Conservation (phyloP, 2,329 filamentous ascomycete species). For the Neonectria ditissima region DNA sequence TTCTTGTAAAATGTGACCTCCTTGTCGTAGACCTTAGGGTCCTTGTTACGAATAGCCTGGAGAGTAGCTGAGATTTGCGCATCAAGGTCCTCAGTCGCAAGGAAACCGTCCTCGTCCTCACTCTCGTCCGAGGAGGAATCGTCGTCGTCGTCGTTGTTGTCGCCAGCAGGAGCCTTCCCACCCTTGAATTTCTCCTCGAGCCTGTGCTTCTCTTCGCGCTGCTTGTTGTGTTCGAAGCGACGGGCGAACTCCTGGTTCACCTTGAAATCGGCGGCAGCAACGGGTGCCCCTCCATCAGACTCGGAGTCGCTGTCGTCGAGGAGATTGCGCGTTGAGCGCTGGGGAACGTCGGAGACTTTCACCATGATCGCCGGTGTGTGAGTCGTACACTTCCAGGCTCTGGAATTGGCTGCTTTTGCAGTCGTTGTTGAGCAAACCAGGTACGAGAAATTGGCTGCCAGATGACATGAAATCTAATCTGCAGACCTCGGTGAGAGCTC, state of each 20-base stretch:
- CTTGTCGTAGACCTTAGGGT: conserved; percentile 90
- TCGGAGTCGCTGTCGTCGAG: conserved; percentile 69
- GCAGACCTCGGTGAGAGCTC: conserved; percentile 34
- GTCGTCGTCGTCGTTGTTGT: conserved; percentile 61
- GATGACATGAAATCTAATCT: conserved; percentile 1
- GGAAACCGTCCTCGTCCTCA: conserved; percentile 90
- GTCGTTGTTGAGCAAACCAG: not conserved
- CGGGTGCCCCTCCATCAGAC: conserved; percentile 55
- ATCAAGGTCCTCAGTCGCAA: conserved; percentile 88
- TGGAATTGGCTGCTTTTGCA: not conserved
- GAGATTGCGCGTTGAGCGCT: conserved; percentile 59
- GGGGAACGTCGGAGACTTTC: conserved; percentile 45
- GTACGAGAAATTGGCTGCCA: conserved; percentile 7
- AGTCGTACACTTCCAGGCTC: not conserved
- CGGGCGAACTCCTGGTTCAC: conserved; percentile 92
- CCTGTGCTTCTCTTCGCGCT: conserved; percentile 85
- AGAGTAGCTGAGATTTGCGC: conserved; percentile 88
- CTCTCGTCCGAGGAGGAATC: conserved; percentile 81
- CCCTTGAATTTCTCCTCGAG: conserved; percentile 85
- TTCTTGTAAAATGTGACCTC: conserved; percentile 81
- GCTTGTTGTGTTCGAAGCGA: conserved; percentile 97
- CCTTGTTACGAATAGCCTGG: conserved; percentile 88
- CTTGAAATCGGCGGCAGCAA: conserved; percentile 69
- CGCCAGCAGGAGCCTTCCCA: conserved; percentile 55
- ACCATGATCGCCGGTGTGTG: conserved; percentile 27